These are phyloP conservation scores for Lindgomyces ingoldianus DNA, from an alignment of 495 filamentous ascomycete genomes.

Conservation along the genomic window DNA sequence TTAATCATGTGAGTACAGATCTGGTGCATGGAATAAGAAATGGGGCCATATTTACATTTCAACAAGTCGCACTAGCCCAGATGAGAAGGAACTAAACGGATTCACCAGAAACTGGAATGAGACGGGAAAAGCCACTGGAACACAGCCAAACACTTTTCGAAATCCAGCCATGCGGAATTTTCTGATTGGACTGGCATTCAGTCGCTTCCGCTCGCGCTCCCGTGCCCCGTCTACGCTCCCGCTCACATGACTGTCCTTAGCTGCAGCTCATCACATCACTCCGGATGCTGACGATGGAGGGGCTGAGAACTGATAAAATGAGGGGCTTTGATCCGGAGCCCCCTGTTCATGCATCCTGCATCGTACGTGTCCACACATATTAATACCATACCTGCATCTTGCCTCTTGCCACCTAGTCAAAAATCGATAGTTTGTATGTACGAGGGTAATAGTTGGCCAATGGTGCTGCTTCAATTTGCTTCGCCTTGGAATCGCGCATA, in stretches of 20 bases:
- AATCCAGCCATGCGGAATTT: no score
- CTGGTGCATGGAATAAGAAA: no score
- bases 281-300: neutral
- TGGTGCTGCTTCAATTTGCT: neutral
- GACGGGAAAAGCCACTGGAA: no score
- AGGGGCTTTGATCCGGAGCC: neutral
- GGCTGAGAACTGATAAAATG: no score
- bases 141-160: no score
- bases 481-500: neutral
- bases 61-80: no score
- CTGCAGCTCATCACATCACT: constrained; percentile 32
- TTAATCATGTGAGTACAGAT: no score
- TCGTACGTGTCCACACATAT: constrained; percentile 18
- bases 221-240: constrained; percentile 5
- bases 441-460: neutral
- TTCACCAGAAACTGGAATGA: no score
- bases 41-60: no score
- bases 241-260: constrained; percentile 34
- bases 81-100: no score
- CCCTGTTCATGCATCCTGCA: neutral
- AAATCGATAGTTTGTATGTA: neutral
- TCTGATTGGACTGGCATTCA: neutral
- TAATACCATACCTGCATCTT: neutral
- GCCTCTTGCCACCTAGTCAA: neutral
- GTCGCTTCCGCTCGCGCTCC: no score